Conservation (phyloP, 2,329 filamentous ascomycete species). For the Apiospora malaysiana region DNA sequence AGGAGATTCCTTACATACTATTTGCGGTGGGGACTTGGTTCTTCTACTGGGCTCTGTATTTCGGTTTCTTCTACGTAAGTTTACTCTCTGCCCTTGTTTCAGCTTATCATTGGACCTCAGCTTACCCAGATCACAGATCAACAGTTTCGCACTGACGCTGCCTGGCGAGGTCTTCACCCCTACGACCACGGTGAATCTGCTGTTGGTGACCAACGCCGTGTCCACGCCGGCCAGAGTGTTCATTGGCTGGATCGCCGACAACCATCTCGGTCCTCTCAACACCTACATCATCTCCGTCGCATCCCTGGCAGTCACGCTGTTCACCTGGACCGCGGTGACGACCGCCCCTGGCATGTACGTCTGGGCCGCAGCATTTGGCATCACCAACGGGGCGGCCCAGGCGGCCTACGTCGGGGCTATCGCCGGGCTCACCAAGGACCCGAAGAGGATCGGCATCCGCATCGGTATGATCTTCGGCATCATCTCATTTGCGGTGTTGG, state of each 20-base stretch:
- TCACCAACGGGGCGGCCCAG: conserved; percentile 50
- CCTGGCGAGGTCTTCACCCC: conserved; percentile 52
- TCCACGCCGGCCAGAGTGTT: conserved; percentile 61
- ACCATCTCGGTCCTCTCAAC: conserved; percentile 59
- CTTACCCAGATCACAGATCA: conserved; percentile 32
- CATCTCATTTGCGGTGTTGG: conserved; percentile 48
- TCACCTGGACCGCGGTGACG: conserved; percentile 61
- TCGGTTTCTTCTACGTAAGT: conserved; percentile 56
- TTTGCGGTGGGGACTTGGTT: conserved; percentile 46
- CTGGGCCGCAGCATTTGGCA: conserved; percentile 51
- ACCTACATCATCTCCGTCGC: conserved; percentile 55
- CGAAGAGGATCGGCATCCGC: conserved; percentile 50
- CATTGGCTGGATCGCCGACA: conserved; percentile 59
- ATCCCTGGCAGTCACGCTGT: conserved; percentile 54
- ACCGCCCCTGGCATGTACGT: conserved; percentile 46
- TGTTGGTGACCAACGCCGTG: conserved; percentile 63
- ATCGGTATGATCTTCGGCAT: conserved; percentile 54
- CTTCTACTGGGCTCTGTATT: conserved; percentile 58
- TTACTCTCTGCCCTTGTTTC: neutral
- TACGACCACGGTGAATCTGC: conserved; percentile 56
- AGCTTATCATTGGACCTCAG: conserved; percentile 18
- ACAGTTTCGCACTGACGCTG: conserved; percentile 36
- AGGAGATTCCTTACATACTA: conserved; percentile 51
- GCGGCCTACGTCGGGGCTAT: conserved; percentile 48
- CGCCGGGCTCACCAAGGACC: conserved; percentile 49